These are phyloP conservation scores for Salix udensis DNA, from an alignment of 345 rosid genomes.

Conservation along the genomic window DNA sequence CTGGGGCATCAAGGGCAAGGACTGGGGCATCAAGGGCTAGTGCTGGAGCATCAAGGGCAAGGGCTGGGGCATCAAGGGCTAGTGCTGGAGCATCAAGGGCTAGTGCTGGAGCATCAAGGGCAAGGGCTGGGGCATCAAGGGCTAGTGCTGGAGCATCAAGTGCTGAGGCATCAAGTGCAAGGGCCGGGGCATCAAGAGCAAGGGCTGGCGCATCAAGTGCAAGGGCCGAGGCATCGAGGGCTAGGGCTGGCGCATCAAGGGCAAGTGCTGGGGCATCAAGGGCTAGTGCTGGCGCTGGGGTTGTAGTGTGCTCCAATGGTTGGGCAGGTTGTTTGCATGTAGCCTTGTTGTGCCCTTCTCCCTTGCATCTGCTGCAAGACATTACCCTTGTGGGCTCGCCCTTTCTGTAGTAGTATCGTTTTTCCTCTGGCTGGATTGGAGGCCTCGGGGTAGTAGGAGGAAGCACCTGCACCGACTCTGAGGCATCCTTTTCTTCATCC, in stretches of 20 bases:
- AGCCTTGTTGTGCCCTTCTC: slow-evolving; percentile 77
- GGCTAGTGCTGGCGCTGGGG: neutral
- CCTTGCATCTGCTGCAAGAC: slow-evolving; percentile 69
- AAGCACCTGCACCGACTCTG: slow-evolving; percentile 39
- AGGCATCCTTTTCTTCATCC: slow-evolving; percentile 30
- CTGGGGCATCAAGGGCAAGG: no score
- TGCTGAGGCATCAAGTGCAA: neutral
- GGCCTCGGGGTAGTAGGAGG: slow-evolving; percentile 52
- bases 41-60: no score
- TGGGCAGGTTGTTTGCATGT: slow-evolving; percentile 60
- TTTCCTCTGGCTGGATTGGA: slow-evolving; percentile 46
- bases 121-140: neutral
- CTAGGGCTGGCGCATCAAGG: neutral
- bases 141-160: neutral
- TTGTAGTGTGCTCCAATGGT: neutral
- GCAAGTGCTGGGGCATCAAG: neutral
- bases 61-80: no score
- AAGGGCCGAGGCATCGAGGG: no score
- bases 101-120: neutral
- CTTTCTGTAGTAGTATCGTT: slow-evolving; percentile 32
- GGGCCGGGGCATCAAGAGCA: no score
- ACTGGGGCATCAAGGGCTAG: no score
- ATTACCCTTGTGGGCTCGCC: slow-evolving; percentile 50
- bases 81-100: no score
- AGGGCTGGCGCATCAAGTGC: no score